These are phyloP conservation scores for Parastagonospora avenae DNA, from an alignment of 2,329 filamentous ascomycete genomes.

Conservation along the genomic window DNA sequence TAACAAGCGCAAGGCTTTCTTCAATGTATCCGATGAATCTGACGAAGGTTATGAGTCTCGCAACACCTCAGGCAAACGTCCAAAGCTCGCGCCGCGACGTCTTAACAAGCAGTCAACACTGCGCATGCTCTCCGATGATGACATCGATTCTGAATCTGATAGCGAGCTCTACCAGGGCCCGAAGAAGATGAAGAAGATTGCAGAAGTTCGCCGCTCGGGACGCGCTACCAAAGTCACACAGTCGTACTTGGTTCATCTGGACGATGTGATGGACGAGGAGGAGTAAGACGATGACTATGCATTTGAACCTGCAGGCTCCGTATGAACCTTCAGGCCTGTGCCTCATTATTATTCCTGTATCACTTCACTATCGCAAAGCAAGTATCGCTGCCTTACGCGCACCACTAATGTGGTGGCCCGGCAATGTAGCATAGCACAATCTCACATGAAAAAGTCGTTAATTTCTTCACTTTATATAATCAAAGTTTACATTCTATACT, in stretches of 20 bases:
- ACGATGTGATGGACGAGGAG: slow-evolving; percentile 1
- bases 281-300: not conserved
- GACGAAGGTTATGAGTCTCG: not conserved
- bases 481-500: too few relatives aligned
- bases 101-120: not conserved
- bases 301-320: not conserved
- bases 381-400: too few relatives aligned
- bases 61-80: not conserved
- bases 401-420: too few relatives aligned
- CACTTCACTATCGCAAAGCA: too few relatives aligned
- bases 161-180: slow-evolving; percentile 7
- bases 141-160: slow-evolving; percentile 9
- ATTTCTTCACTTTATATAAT: too few relatives aligned
- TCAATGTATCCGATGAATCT: not conserved
- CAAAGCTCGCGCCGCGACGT: not conserved
- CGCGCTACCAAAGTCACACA: not conserved
- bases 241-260: not conserved
- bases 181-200: slow-evolving; percentile 1
- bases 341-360: too few relatives aligned
- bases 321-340: too few relatives aligned
- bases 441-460: too few relatives aligned
- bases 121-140: not conserved
- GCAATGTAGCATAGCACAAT: too few relatives aligned
- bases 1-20: not conserved
- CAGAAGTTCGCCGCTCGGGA: slow-evolving; percentile 2